These are phyloP conservation scores for Leishmania major DNA, from an alignment of 208 protist genomes.

Conservation along the genomic window DNA sequence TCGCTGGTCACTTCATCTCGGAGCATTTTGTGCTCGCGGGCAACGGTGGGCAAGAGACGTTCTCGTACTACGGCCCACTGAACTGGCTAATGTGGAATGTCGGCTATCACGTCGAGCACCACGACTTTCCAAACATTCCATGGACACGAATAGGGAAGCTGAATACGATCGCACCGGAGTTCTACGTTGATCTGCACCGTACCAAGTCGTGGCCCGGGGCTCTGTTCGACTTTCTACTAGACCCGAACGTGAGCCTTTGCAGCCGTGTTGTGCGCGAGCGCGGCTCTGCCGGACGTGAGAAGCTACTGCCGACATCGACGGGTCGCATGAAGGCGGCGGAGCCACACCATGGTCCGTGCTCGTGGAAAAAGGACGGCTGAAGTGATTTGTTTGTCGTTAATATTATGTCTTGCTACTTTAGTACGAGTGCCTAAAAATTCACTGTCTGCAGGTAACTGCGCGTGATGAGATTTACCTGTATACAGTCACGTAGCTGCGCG, in stretches of 20 bases:
- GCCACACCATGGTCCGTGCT: slow-evolving; percentile 51
- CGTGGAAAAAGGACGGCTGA: slow-evolving; percentile 35
- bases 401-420: neutral
- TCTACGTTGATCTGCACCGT: slow-evolving; percentile 85
- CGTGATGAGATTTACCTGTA: neutral
- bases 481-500: neutral
- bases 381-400: neutral
- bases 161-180: slow-evolving; percentile 92
- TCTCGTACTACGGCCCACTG: slow-evolving; percentile 95
- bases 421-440: neutral
- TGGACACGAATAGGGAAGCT: slow-evolving; percentile 87
- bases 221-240: slow-evolving; percentile 84
- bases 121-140: slow-evolving; percentile 97
- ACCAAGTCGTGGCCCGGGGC: slow-evolving; percentile 83
- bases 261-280: slow-evolving; percentile 81
- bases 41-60: slow-evolving; percentile 92
- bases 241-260: slow-evolving; percentile 64
- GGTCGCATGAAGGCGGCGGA: slow-evolving; percentile 42
- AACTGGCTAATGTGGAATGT: slow-evolving; percentile 94
- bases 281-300: slow-evolving; percentile 46
- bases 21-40: slow-evolving; percentile 93
- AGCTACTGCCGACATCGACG: slow-evolving; percentile 48
- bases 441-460: neutral
- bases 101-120: slow-evolving; percentile 98
- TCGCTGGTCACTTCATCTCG: slow-evolving; percentile 92